phyloP scores from a whole-genome alignment of 306 rosid species.

The Acmispon strigosus region DNA sequence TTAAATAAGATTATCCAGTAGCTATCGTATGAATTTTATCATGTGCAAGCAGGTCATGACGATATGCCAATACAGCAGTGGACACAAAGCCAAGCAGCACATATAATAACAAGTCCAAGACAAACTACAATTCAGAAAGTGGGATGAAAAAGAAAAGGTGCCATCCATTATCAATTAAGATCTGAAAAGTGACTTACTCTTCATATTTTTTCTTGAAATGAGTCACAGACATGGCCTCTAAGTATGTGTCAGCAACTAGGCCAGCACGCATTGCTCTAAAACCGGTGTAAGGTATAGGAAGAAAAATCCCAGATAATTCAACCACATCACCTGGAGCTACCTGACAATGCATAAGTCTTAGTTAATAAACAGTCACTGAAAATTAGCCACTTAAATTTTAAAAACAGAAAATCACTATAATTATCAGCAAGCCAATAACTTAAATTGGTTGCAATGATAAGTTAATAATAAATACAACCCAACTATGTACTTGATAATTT shows the following conservation, averaged over 20 bases:
- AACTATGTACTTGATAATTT: constrained; percentile 9
- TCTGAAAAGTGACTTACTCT: constrained; percentile 56
- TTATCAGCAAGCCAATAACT: background rate
- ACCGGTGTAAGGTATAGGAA: constrained; percentile 90
- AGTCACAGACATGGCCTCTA: constrained; percentile 92
- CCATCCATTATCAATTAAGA: background rate
- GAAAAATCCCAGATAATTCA: constrained; percentile 93
- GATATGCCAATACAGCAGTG: background rate
- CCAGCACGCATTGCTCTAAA: constrained; percentile 98
- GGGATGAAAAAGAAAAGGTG: background rate
- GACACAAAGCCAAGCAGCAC: background rate
- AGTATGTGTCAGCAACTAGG: constrained; percentile 90
- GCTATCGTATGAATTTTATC: background rate
- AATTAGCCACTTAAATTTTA: constrained; percentile 5
- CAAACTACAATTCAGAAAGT: background rate
- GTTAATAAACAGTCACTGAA: background rate
- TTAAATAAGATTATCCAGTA: background rate
- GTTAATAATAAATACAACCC: background rate
- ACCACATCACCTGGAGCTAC: constrained; percentile 97
- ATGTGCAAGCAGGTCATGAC: background rate
- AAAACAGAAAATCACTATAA: background rate
- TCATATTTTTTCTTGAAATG: constrained; percentile 96
- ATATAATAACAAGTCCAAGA: background rate
- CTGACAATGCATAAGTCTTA: constrained; percentile 32
- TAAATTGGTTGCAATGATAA: background rate